Evolutionary conservation across 2,329 filamentous ascomycete species (phyloP), one percentile per base, ranked within the genome.

Genomic region (Fusarium nematophilum): DNA sequence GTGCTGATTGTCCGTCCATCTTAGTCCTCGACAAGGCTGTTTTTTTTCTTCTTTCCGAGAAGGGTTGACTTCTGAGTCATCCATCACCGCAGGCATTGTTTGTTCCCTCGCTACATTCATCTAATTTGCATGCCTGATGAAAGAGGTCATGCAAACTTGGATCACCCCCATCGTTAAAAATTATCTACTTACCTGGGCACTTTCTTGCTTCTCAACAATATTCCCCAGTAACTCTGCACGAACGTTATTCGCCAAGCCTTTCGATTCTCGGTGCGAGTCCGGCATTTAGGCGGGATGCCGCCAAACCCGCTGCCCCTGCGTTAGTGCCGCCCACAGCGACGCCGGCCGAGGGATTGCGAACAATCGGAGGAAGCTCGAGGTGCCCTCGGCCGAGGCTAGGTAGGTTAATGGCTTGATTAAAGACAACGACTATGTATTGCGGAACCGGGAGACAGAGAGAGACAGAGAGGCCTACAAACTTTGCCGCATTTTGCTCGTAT

Each of bases 271-370:
- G 42, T 23, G 21, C 29, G n/a, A 21, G 13, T 21, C 33, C 31
- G 45, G 39, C 40, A 53, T 42, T 39, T 51, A 30, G 13, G 23
- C 39, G 51, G 36, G 51, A 44, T 33, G 31, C 43, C 39, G 47
- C 44, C 51, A 56, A 57, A 57, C 33, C 47, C 31, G 21, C 40
- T 21, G 33, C 52, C 59, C 59, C 57, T 62, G 59, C 59, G 56
- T 52, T 60, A 62, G 59, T 62, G 59, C 31, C 21, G 6, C 21
- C 10, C 13, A 27, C 34, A 17, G 45, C 26, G 26, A 15, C 31
- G 30, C n/a, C 34, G 45, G 25, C 45, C 18, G 21, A 26, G 18
- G 17, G 11, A 18, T 25, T 18, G n/a, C 44, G 45, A 30, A 25
- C 15, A 26, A 18, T 27, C 25, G n/a, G 42, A 34, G 7, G 33